Base-by-base conservation (phyloP, 2,329 filamentous ascomycete genomes). In the Colletotrichum magnum region DNA sequence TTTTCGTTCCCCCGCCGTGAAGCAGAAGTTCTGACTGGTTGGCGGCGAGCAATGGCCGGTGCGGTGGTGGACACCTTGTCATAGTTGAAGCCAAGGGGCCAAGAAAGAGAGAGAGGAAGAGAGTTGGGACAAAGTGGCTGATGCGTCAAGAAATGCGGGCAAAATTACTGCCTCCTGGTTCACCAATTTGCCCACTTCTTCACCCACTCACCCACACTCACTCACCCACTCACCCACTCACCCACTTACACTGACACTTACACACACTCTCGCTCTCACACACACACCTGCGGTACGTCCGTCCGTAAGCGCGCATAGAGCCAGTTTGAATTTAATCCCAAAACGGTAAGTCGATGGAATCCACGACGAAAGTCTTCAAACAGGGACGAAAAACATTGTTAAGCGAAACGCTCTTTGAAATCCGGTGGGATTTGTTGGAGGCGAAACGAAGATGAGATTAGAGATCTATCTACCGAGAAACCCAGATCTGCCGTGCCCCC, bases 361-460 rank as follows among this genome's bases (percentile, higher is more conserved):
- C 32, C 12, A 47, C 47, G 2, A 36, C 28, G 60, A 58, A 50
- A 16, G 26, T 21, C 13, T n/a, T 47, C 7, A 7, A 16, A 36
- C 32, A 39, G 26, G 41, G 41, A 16, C 41, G 41, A 15, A 43
- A 2, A 26, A 54, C 54, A 59, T 32, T 16, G n/a, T 18, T 10
- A 26, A 43, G 51, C 18, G 41, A 41, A 43, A 28, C 47, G 60
- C 24, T 21, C 13, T 15, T 10, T 12, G 13, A 16, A 4, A 56
- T n/a, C 1, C 3, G 32, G 15, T 13, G 10, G 15, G 24, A 5
- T 15, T 39, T 9, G 36, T 6, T n/a, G 36, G 45, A 48, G 53
- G 53, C 39, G 60, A 64, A 59, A 53, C 65, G 45, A 47, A 53
- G 41, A 41, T 41, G 28, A 47, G 18, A 53, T 57, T 39, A 43